Percentiles rank a stretch among this genome's conserved stretches.
phyloP scores from a whole-genome alignment of 441 rosid species.

The Biscutella laevigata region DNA sequence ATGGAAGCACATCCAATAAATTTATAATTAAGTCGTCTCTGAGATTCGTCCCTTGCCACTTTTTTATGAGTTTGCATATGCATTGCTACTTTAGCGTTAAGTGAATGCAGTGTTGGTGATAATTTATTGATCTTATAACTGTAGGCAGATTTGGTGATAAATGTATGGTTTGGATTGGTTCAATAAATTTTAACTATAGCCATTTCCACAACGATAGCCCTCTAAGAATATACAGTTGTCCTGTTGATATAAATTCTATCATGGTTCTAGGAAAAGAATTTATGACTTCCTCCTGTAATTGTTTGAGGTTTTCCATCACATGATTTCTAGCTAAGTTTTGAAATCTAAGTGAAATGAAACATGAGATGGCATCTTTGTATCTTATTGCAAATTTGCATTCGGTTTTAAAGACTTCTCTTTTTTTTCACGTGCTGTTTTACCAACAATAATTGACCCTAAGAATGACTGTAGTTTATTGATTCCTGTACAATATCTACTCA shows the following conservation, averaged over 20 bases:
- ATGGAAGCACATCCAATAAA: too few species aligned
- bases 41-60: constrained; percentile 12
- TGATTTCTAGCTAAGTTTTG: not conserved
- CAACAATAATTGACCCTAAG: not conserved
- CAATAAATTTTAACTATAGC: not conserved
- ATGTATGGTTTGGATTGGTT: not conserved
- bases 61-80: not conserved
- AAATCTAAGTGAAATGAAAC: not conserved
- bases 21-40: too few species aligned
- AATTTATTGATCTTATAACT: constrained; percentile 1
- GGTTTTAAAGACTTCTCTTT: not conserved
- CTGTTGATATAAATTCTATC: not conserved
- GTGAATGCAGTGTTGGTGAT: not conserved
- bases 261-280: not conserved
- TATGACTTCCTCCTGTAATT: not conserved
- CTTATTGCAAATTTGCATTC: not conserved
- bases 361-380: not conserved
- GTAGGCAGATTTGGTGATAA: constrained; percentile 3
- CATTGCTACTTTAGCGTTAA: constrained; percentile 7
- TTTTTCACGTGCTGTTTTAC: not conserved
- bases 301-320: not conserved
- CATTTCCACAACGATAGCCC: not conserved
- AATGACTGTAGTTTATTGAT: constrained; percentile 7
- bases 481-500: constrained; percentile 29
- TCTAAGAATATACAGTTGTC: constrained; percentile 11